Base-by-base conservation (phyloP, 495 filamentous ascomycete genomes). In the Aspergillus steynii region DNA sequence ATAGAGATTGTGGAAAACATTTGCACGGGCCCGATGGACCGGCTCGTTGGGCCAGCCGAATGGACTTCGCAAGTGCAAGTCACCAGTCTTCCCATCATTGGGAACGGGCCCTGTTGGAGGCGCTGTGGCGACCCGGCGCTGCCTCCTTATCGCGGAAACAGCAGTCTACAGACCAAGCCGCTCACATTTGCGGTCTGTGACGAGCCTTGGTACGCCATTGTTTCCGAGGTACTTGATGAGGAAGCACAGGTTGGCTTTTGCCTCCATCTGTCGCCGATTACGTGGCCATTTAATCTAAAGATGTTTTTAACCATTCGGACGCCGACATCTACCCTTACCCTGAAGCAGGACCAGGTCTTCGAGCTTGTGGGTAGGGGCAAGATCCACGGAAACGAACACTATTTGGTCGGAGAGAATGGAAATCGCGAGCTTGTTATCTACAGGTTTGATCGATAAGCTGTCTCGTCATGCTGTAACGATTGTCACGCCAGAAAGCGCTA, bases 301-400 rank as follows among this genome's bases (percentile, higher is more conserved):
- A 63, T 71, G 51, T 60, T 54, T 28, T 58, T 74, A 32, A 77
- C 70, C 2, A 73, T 74, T 53, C 73, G 74, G 50, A 79, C 73
- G 7, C 77, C 66, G 12, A 63, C 64, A 0, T 71, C 74, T 3
- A 74, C 75, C 52, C 70, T 74, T 4, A 74, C 74, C 14, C 66
- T 86, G 8, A 65, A 65, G 6, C 77, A 80, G 29, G 68, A 73
- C 7, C 70, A 84, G 50, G 83, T 82, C 69, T 62, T 64, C n/a
- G 75, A 86, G 62, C 69, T 90, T 25, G 63, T 82, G 15, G 77
- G 66, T 0, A 80, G 77, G 62, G 86, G 86, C 3, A 82, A 78
- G 62, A 82, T 90, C 28, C 77, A 70, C 50, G 88, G 87, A 0
- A 83, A 86, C 62, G 88, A 90, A 67, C 67, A 82, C 29, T 89